Evolutionary conservation across 2,329 filamentous ascomycete species (phyloP), one percentile per base, ranked within the genome.

Genomic region (Xylaria sp.): DNA sequence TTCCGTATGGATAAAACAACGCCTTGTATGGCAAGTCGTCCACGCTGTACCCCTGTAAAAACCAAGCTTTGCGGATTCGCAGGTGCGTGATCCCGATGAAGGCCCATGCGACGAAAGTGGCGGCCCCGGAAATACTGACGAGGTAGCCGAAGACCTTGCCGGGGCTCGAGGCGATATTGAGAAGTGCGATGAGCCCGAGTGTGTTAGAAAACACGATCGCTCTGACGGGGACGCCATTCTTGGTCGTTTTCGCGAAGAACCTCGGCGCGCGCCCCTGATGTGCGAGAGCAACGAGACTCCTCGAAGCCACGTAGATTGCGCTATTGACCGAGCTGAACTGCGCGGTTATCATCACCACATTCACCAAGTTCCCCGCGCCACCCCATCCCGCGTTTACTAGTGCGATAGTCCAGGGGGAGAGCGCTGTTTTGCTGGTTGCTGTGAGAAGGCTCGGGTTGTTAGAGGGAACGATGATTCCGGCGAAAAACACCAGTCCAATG

Each of bases 301-400:
- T 64, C 60, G 74, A 76, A 2, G 75, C 74, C 21, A 78, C 75
- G 47, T 78, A 78, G 56, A 79, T 77, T 30, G 75, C 76, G 39
- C 73, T 76, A n/a, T 79, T 78, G 45, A 78, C 76, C 1, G 76
- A 78, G 14, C 77, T 79, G 21, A 80, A 69, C 42, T 79, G 77
- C 4, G 79, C 75, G 7, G 77, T 79, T 59, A 79, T 74, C 73
- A 79, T 79, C 1, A 79, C 75, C 24, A 78, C 73, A 48, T 81
- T 81, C 1, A 80, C 74, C 7, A 80, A 62, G 47, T 77, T 73
- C 3, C 73, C 73, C 11, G 72, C 73, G 3, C 75, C 74, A 7
- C 65, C 68, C 73, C 74, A 77, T 8, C 77, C 77, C 0, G 77
- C 77, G 11, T 72, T 70, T 36, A 72, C 73, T 8, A 79, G 70